Evolutionary conservation across 805 yeast genomes (phyloP), one percentile per base, ranked within the genome.

Genomic region (Saturnispora sanitii): DNA sequence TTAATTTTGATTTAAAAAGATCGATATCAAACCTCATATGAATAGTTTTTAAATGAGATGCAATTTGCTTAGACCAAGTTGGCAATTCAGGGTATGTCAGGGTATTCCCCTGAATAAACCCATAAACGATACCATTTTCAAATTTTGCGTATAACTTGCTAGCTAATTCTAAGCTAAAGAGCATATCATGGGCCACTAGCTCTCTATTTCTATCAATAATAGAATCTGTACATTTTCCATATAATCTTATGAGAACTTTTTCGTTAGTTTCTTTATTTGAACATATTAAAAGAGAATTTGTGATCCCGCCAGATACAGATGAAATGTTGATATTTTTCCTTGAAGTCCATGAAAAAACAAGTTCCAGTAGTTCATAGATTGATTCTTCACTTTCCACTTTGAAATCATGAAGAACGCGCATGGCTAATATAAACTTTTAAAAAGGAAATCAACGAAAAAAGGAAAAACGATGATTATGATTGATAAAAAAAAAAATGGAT

Each of bases 171-270:
- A 76, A 63, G 3, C 79, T 67, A 49, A 77, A 69, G 38, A 82
- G 66, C 39, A 76, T 71, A 37, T 77, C 54, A 54, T 82, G 90
- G 42, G 82, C 78, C 16, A 79, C 78, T 52, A 76, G 79, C 54
- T 82, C 92, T 28, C 87, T 63, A 48, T 78, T 78, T 47, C 92
- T 64, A 57, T 82, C 87, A 26, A 82, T 82, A 38, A 82, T 80
- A 28, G 77, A 61, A 41, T 69, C 71, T 1, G 92, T 82, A 11
- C 87, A 87, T 42, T 73, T 70, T 7, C 92, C 92, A 49, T 82
- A 82, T 0, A 82, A 78, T 44, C 92, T 64, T 41, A 82, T 77
- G 15, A 82, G 65, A 0, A 72, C 76, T 5, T 58, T 60, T 41
- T 68, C 70, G 20, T 35, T 29, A 13, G 23, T 41, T n/a, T 34